phyloP scores from a whole-genome alignment of 345 rosid species.

The Populus davidiana region DNA sequence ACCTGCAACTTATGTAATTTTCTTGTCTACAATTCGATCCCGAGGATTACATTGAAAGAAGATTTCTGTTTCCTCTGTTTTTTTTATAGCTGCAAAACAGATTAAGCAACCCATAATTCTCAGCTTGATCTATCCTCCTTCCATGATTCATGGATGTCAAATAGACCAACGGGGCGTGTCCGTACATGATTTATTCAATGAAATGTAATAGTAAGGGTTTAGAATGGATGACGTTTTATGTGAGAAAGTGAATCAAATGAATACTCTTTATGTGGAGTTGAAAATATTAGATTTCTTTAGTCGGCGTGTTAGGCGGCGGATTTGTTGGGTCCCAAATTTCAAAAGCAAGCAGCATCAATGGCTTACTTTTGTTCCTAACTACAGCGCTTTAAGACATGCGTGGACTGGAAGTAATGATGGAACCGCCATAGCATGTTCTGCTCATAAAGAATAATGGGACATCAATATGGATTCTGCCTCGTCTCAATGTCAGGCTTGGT shows the following conservation, averaged over 20 bases:
- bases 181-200: not conserved
- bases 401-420: slow-evolving; percentile 2
- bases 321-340: not conserved
- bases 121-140: not conserved
- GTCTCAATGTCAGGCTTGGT: no score
- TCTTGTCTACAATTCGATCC: not conserved
- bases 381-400: slow-evolving; percentile 2
- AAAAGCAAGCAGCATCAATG: not conserved
- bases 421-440: not conserved
- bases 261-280: not conserved
- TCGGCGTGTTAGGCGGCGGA: not conserved
- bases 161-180: not conserved
- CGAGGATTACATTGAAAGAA: not conserved
- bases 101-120: not conserved
- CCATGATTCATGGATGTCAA: not conserved
- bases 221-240: not conserved
- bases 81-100: not conserved
- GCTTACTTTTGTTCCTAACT: not conserved
- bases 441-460: not conserved
- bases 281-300: not conserved
- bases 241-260: not conserved
- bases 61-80: not conserved
- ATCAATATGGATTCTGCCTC: not conserved
- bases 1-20: not conserved
- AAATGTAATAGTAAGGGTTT: not conserved